Conservation (phyloP, 352 stramenopile genomes). For the Hyaloperonospora arabidopsidis region DNA sequence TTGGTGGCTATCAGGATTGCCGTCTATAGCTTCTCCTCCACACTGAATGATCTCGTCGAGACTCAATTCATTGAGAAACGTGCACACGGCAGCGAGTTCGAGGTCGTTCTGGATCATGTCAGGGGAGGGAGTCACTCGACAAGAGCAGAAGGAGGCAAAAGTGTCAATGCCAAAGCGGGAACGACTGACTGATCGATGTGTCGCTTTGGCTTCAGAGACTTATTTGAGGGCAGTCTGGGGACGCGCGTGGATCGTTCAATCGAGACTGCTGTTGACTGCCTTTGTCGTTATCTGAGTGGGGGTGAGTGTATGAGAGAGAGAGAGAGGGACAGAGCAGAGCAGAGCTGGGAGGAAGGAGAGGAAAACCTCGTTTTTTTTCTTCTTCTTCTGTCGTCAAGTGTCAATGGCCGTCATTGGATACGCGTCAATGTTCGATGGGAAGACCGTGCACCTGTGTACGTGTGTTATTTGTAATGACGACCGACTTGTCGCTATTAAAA, state of each 20-base stretch:
- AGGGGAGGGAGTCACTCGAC: not conserved
- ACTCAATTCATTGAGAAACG: conserved; percentile 25
- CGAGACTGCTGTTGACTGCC: too few species aligned
- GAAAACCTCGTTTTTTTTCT: too few species aligned
- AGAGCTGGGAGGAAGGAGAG: too few species aligned
- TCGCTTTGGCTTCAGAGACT: too few species aligned
- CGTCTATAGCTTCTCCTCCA: not conserved
- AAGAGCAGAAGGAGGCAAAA: conserved; percentile 16
- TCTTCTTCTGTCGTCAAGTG: not conserved
- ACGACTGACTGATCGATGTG: not conserved
- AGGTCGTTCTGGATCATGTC: conserved; percentile 16
- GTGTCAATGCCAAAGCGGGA: too few species aligned
- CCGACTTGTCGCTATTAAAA: not conserved
- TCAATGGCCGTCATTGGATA: conserved; percentile 3
- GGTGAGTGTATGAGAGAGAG: too few species aligned
- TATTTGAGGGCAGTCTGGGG: too few species aligned
- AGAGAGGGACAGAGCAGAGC: too few species aligned
- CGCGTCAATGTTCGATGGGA: not conserved
- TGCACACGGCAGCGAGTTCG: conserved; percentile 21
- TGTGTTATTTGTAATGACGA: not conserved
- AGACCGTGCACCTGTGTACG: not conserved
- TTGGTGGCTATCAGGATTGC: too few species aligned
- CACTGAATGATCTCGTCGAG: conserved; percentile 24
- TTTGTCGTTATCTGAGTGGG: too few species aligned
- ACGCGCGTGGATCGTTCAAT: too few species aligned